phyloP scores from a whole-genome alignment of 805 yeast species.

The Lachancea kluyveri region DNA sequence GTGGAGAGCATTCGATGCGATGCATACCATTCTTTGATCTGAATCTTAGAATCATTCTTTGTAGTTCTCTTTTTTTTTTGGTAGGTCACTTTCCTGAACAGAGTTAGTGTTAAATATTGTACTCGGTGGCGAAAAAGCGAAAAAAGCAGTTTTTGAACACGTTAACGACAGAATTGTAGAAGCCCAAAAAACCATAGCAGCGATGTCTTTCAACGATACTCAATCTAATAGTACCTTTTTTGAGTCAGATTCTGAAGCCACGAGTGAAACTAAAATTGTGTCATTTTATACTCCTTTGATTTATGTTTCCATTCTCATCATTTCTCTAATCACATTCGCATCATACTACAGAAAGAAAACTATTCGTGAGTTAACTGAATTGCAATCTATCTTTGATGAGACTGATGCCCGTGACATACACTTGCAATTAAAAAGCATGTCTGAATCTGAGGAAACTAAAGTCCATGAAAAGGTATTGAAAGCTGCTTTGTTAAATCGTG shows the following conservation, averaged over 20 bases:
- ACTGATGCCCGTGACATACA: constrained; percentile 63
- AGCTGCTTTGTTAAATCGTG: constrained; percentile 60
- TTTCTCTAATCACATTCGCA: constrained; percentile 65
- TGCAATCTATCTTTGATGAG: constrained; percentile 68
- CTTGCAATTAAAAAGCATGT: constrained; percentile 45
- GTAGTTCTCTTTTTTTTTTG: neutral
- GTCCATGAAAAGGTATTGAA: constrained; percentile 76
- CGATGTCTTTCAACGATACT: constrained; percentile 10
- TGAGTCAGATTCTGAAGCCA: constrained; percentile 20
- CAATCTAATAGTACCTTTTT: constrained; percentile 6
- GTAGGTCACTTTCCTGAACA: neutral
- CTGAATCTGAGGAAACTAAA: constrained; percentile 34
- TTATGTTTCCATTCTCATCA: constrained; percentile 62
- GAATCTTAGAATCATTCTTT: constrained; percentile 64
- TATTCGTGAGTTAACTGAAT: constrained; percentile 43
- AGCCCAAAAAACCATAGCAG: no score
- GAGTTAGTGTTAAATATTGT: neutral
- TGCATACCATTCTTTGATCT: constrained; percentile 80
- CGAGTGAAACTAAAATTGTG: constrained; percentile 33
- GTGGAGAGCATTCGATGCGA: constrained; percentile 49
- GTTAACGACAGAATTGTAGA: no score
- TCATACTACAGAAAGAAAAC: constrained; percentile 57
- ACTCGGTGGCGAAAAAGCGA: constrained; percentile 1
- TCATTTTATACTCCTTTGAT: constrained; percentile 68
- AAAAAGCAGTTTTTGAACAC: neutral